Evolutionary conservation across 768 basidiomycete species (phyloP).

Genomic region (Hericium erinaceus): DNA sequence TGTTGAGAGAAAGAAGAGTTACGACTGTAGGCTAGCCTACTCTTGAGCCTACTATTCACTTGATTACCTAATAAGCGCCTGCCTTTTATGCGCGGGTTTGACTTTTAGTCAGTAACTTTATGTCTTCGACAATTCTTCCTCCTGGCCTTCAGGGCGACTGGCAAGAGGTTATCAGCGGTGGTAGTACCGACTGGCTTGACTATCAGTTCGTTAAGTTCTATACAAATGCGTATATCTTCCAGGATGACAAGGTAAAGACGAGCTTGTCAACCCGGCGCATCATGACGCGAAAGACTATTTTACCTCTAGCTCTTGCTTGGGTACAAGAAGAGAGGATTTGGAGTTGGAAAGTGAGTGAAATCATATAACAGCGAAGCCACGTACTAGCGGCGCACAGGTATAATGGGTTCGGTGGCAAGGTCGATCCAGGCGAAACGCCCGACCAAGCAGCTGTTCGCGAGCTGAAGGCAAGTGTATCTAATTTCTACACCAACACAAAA

Average conservation of each 20-base stretch:
- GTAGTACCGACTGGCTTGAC: constrained; percentile 41
- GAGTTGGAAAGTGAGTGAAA: constrained; percentile 40
- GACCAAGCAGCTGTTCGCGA: constrained; percentile 70
- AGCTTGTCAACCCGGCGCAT: constrained; percentile 1
- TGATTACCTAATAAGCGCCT: no score
- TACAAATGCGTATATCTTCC: constrained; percentile 63
- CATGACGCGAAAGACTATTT: neutral
- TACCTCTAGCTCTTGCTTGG: constrained; percentile 60
- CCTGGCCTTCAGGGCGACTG: constrained; percentile 34
- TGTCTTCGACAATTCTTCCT: constrained; percentile 19
- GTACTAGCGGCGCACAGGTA: constrained; percentile 36
- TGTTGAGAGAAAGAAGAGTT: neutral
- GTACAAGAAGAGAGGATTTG: constrained; percentile 74
- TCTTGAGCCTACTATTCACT: no score
- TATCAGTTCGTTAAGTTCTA: constrained; percentile 37
- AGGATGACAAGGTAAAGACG: constrained; percentile 23
- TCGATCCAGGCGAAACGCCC: constrained; percentile 64
- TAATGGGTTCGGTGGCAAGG: constrained; percentile 88
- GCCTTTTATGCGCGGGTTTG: no score
- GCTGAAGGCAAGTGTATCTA: constrained; percentile 34
- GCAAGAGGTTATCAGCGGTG: constrained; percentile 26
- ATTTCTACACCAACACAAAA: neutral
- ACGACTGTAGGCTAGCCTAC: no score
- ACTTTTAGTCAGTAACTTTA: neutral
- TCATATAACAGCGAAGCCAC: neutral